These are phyloP conservation scores for Rhizopus delemar DNA, from an alignment of 371 early-diverging fungal species.

Conservation along the genomic window DNA sequence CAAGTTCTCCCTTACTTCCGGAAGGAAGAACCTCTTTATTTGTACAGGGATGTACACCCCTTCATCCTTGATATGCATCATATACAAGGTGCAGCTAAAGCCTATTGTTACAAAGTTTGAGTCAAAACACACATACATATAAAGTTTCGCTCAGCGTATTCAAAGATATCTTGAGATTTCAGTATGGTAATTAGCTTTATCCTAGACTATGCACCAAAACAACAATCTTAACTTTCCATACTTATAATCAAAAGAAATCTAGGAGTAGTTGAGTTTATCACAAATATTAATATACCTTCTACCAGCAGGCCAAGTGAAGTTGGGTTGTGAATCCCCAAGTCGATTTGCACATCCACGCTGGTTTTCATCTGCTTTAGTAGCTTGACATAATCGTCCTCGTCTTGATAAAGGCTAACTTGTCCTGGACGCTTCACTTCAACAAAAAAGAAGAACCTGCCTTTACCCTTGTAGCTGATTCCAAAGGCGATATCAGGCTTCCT, in stretches of 20 bases:
- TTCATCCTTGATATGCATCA: slow-evolving; percentile 3
- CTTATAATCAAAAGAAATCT: no score
- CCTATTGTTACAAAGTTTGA: slow-evolving; percentile 3
- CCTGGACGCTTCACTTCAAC: slow-evolving; percentile 10
- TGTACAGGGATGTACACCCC: slow-evolving; percentile 5
- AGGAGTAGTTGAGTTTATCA: no score
- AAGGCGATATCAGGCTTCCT: not conserved
- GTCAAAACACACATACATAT: not conserved
- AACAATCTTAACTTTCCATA: no score
- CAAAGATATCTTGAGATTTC: no score
- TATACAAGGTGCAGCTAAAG: not conserved
- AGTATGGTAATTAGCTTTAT: no score
- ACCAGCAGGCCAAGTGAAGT: slow-evolving; percentile 1
- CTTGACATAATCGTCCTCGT: slow-evolving; percentile 9
- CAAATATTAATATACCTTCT: slow-evolving; percentile 3
- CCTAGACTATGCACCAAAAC: no score
- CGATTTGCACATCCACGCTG: slow-evolving; percentile 4
- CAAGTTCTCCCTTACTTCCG: not conserved
- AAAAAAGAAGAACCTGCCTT: slow-evolving; percentile 1
- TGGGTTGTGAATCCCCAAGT: slow-evolving; percentile 7
- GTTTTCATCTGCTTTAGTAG: slow-evolving; percentile 4
- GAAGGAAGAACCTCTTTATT: slow-evolving; percentile 4
- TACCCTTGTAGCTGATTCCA: not conserved
- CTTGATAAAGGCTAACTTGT: not conserved
- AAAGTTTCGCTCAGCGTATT: not conserved